Evolutionary conservation across 495 filamentous ascomycete genomes (phyloP), one percentile per base, ranked within the genome.

Genomic region (Geopyxis carbonaria): DNA sequence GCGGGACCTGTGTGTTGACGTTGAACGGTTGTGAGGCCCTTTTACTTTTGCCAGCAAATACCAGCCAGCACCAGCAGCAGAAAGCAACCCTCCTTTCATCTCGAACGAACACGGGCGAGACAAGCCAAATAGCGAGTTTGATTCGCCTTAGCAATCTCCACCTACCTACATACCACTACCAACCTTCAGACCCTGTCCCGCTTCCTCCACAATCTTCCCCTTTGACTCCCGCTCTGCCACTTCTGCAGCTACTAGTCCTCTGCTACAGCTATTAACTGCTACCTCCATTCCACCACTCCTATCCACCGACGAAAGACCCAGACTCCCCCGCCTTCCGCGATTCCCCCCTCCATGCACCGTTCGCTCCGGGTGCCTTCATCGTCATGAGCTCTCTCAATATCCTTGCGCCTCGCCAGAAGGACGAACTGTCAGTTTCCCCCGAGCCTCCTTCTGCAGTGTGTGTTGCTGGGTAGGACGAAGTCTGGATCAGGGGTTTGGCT

Each of bases 321-420:
- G n/a, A 28, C 25, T 13, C 25, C 25, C 13, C 25, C 25, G 25
- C 25, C 13, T 7, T 13, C 7, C 7, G 25, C 13, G 7, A 7
- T 7, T 13, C 25, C 25, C 25, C 25, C 13, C 25, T 13, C 25
- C 25, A 28, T 7, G 25, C 25, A 28, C 7, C 25, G 13, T 13
- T 28, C 7, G 25, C 25, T 13, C 25, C 25, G 25, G 25, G 7
- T 28, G 7, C 13, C 25, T 13, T 37, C 22, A 33, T 33, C 38
- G 45, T 49, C 50, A 54, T 53, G 50, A 54, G 34, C 45, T 45
- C 49, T 15, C 32, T 53, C 29, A 55, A 49, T 24, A 50, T 55
- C 47, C 44, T 56, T 38, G 48, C 53, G 39, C 47, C 53, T 41
- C 53, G 53, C 47, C 53, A 56, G 43, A 56, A 52, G 48, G 53